Evolutionary conservation across 305 asterid genomes (phyloP).

Genomic region (Fraxinus latifolia): DNA sequence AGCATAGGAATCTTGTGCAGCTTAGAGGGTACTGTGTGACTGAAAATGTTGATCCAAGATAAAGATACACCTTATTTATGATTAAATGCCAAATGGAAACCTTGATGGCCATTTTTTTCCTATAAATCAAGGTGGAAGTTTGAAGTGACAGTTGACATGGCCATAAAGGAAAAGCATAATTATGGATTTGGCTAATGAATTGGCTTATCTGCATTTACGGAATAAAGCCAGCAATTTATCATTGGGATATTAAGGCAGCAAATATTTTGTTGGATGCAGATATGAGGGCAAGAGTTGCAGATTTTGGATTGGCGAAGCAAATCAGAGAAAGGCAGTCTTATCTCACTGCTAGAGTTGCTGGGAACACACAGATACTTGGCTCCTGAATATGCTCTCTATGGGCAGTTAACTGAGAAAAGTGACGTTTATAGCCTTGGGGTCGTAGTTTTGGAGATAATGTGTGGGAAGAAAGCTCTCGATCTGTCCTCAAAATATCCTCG

Average conservation of each 20-base stretch:
- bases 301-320: conserved; percentile 72
- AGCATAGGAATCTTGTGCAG: conserved; percentile 79
- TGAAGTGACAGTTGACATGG: conserved; percentile 51
- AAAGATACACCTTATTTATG: conserved; percentile 68
- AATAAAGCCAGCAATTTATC: conserved; percentile 77
- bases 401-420: conserved; percentile 79
- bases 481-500: conserved; percentile 43
- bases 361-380: conserved; percentile 91
- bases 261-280: conserved; percentile 68
- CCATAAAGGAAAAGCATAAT: conserved; percentile 69
- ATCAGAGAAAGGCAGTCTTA: conserved; percentile 77
- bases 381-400: conserved; percentile 86
- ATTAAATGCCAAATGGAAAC: conserved; percentile 81
- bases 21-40: conserved; percentile 80
- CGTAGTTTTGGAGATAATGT: conserved; percentile 84
- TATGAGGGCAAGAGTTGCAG: conserved; percentile 85
- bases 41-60: conserved; percentile 31
- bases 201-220: conserved; percentile 73
- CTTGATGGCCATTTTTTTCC: conserved; percentile 54
- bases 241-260: conserved; percentile 75
- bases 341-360: conserved; percentile 81
- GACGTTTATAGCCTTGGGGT: conserved; percentile 88
- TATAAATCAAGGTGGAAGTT: conserved; percentile 1
- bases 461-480: conserved; percentile 82
- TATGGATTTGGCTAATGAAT: conserved; percentile 74